A percentile compares a stretch with the other conserved stretches of the same genome.
Evolutionary conservation across 2,329 filamentous ascomycete species (phyloP).

Genomic region (Colletotrichum nymphaeae): DNA sequence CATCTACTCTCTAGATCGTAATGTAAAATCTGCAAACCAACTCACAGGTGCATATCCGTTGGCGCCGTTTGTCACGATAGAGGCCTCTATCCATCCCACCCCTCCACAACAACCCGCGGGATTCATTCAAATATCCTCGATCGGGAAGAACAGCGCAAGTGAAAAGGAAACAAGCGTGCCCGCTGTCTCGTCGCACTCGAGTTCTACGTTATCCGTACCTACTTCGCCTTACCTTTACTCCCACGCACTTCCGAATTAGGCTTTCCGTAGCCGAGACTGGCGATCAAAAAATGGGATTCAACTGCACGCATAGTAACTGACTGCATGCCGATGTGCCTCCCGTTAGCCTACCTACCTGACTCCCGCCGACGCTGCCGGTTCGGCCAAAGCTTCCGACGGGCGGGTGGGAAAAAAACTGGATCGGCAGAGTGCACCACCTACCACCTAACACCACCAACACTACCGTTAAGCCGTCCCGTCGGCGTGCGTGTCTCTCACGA

Average conservation of each 20-base stretch:
- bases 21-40: background rate
- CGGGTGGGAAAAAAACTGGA: conserved; percentile 13
- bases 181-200: background rate
- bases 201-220: background rate
- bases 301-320: background rate
- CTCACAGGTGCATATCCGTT: background rate
- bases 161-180: conserved; percentile 22
- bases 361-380: conserved; percentile 9
- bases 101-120: background rate
- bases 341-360: background rate
- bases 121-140: background rate
- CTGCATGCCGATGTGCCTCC: background rate
- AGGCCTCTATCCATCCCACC: background rate
- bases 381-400: conserved; percentile 7
- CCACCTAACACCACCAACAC: background rate
- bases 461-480: background rate
- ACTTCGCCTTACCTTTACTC: background rate
- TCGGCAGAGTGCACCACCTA: background rate
- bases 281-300: conserved; percentile 7
- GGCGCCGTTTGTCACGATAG: background rate
- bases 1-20: too few species aligned
- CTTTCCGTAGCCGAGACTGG: conserved; percentile 21
- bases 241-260: background rate
- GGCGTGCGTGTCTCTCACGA: background rate
- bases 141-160: conserved; percentile 10